A percentile compares a stretch with the other conserved stretches of the same genome.
Conservation (phyloP, 371 early-diverging fungal species). For the Rhizopus stolonifer region DNA sequence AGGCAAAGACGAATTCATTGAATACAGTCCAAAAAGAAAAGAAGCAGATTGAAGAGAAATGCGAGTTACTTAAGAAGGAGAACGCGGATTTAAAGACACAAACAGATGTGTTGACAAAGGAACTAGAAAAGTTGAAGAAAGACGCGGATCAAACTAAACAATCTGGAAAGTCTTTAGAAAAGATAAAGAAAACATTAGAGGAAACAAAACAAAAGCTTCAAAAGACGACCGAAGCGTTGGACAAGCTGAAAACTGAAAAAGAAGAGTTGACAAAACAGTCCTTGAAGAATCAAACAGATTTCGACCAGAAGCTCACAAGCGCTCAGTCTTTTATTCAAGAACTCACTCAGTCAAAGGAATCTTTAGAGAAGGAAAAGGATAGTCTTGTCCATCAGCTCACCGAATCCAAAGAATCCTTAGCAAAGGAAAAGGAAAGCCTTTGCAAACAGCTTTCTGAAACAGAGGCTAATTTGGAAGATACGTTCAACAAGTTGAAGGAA, state of each 20-base stretch:
- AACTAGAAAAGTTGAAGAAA: conserved; percentile 11
- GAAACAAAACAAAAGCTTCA: neutral
- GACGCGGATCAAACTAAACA: conserved; percentile 18
- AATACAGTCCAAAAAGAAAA: conserved; percentile 9
- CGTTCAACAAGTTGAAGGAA: conserved; percentile 17
- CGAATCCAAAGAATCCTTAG: conserved; percentile 66
- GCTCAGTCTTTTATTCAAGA: neutral
- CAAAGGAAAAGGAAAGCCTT: conserved; percentile 50
- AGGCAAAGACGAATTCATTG: neutral
- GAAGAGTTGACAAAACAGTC: neutral
- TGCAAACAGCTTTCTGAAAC: conserved; percentile 20
- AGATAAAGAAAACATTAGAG: neutral
- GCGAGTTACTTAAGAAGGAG: neutral
- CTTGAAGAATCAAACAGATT: neutral
- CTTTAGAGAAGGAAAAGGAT: conserved; percentile 72
- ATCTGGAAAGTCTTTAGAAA: neutral
- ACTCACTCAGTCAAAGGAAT: conserved; percentile 32
- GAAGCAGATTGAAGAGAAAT: conserved; percentile 2
- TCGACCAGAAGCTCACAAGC: neutral
- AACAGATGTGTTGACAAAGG: conserved; percentile 5
- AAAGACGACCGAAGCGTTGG: neutral
- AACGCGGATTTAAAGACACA: conserved; percentile 2
- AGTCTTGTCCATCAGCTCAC: conserved; percentile 11
- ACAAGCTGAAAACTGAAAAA: neutral
- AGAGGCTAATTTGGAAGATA: conserved; percentile 14